Evolutionary conservation across 129 eudicot species (phyloP), one percentile per base, ranked within the genome.

Genomic region (carrot (Daucus carota)): DNA sequence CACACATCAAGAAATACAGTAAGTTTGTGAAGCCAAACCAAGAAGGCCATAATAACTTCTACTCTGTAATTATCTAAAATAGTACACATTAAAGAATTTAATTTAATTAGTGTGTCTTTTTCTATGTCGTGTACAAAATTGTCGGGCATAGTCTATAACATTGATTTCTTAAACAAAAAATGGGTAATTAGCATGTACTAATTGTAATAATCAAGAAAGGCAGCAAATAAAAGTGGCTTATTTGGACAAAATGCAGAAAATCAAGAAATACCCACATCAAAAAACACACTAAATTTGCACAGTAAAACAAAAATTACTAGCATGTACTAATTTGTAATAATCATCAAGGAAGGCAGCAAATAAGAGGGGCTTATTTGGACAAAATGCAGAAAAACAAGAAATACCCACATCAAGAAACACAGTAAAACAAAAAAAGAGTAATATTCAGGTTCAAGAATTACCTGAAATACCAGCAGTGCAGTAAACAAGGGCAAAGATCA

Each of bases 401-500:
- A 42, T 11, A 44, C 31, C 45, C 28, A 44, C 69, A 63, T 15
- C 31, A 24, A 57, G 32, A 57, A 57, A 45, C 15, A 78, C 17
- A 78, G 20, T 38, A 45, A 24, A 54, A 57, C 18, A 2, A 26
- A 28, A 59, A 62, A 62, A 11, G 36, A 20, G 18, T 12, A 62
- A 29, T 28, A 31, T 3, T 63, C 0, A 63, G 18, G 57, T 76
- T 20, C 3, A 47, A 14, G 28, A 80, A 52, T 75, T 24, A 48
- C 97, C 97, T 81, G 96, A 92, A 80, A 92, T 90, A 78, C 96
- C 96, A 80, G 96, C 96, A 68, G 97, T 92, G 77, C 96, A 93
- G 87, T 93, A 93, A 63, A 93, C 97, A 75, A 90, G 97, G 36
- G 96, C 98, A 84, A 93, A 93, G 84, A 93, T 93, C 97, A 93